Evolutionary conservation across 306 rosid species (phyloP), one percentile per base, ranked within the genome.

Genomic region (Clitoria ternatea): DNA sequence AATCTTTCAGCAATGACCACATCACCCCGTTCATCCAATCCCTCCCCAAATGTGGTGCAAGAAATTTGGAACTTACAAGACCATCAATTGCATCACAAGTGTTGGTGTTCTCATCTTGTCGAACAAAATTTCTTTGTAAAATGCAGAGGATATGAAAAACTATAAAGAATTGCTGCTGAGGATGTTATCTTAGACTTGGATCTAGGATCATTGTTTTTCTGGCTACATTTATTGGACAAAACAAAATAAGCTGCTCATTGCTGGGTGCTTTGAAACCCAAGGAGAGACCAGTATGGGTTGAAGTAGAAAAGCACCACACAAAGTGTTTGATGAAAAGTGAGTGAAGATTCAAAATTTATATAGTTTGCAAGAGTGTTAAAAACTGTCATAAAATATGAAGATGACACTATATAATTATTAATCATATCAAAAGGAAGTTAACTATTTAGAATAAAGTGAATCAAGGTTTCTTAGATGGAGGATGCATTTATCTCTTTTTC

Each of bases 21-120:
- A 83, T 83, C 85, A 87, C 47, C 99, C 97, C 1, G 92, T 94
- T 78, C 99, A 91, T n/a, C 92, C 99, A 2, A 94, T 94, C 76
- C 99, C 99, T 53, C 91, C 99, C 17, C 99, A 94, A 73, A 74
- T 91, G 17, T 94, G 97, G 99, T 91, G 97, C 90, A 94, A 94
- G 76, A 94, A 94, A 75, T 91, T 94, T 49, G 99, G 96, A 57
- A 87, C 70, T 14, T 65, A 30, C 33, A 24, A 36, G 44, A 79
- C 26, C 36, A 64, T 47, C 45, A 26, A 23, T 50, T 61, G 70
- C 70, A 76, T 71, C 74, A 18, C 77, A 18, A 32, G 12, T 15
- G 69, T 30, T 69, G 47, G 43, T 36, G 65, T 54, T 61, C 52
- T 37, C 79, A 73, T 23, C 42, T 29, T 22, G 65, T 56, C 44